phyloP scores from a whole-genome alignment of 129 eudicot genomes.

The Escallonia rubra region DNA sequence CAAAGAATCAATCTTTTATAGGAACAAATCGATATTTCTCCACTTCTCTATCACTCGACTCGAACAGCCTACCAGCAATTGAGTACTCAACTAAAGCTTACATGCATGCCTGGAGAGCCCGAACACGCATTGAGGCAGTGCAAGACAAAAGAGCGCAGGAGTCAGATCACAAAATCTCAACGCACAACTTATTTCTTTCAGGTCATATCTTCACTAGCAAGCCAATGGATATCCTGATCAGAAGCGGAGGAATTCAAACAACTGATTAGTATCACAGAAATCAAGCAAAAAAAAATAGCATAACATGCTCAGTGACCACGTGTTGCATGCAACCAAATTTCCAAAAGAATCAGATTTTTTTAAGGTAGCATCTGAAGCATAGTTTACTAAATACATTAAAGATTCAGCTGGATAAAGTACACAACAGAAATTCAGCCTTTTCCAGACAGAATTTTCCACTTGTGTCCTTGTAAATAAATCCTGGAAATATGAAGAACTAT shows the following conservation, averaged over 20 bases:
- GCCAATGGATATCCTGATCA: conserved; percentile 48
- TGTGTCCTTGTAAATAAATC: too few relatives aligned
- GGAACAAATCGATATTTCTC: background rate
- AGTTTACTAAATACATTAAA: background rate
- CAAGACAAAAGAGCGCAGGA: background rate
- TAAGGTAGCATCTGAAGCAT: background rate
- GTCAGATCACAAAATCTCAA: conserved; percentile 5
- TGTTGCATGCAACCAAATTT: background rate
- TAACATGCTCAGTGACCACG: background rate
- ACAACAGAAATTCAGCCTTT: background rate
- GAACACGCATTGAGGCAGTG: background rate
- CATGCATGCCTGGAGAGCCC: background rate
- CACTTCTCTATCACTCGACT: background rate
- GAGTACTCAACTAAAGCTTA: conserved; percentile 1
- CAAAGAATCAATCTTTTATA: background rate
- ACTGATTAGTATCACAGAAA: background rate
- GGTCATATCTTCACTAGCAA: conserved; percentile 15
- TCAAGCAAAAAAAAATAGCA: background rate
- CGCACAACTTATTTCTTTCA: conserved; percentile 17
- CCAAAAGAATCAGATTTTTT: conserved; percentile 1
- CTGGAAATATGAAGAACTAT: background rate
- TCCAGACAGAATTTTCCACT: too few relatives aligned
- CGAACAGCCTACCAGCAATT: background rate
- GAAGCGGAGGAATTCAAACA: background rate
- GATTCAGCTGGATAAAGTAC: background rate